Evolutionary conservation across 352 stramenopile species (phyloP), one percentile per base, ranked within the genome.

Genomic region (Albugo laibachii): DNA sequence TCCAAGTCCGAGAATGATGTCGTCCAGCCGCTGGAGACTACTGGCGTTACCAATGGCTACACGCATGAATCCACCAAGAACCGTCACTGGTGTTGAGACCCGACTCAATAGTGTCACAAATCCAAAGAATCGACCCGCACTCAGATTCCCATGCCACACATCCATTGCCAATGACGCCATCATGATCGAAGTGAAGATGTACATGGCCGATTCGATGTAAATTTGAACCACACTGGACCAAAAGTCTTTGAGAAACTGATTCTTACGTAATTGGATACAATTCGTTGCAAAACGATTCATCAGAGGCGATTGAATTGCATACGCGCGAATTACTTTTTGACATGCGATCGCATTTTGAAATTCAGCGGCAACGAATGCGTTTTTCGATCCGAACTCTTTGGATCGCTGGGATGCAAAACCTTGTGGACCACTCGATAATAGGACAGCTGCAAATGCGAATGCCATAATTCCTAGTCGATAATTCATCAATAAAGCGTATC

Each of bases 151-250:
- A 34, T 63, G 50, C 68, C 69, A 88, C 18, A 92, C 79, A 45
- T 92, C 89, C 65, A 86, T 83, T 0, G 79, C 65, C 27, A 92
- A 53, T 19, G 76, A 83, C 11, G 75, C 66, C 34, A 73, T 89
- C 68, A 92, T 84, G 54, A 89, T 80, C 10, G 77, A 72, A 42
- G 78, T 77, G 58, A 92, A 92, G 58, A 89, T 85, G 59, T 83
- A 91, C 79, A 92, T 92, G 18, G 72, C 74, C 36, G 72, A 86
- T 50, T 89, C 77, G 43, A 92, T 85, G 66, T 92, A 88, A 42
- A 92, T 92, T 58, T 92, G 79, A 50, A 92, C 79, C 41, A 89
- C 69, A 48, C 75, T 85, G 27, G 76, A 83, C 79, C 79, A 92
- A 45, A 92, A 88, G 49, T 89, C 76, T 53, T 91, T 92, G 16